Evolutionary conservation across 805 yeast genomes (phyloP).

Genomic region (Blastobotrys peoriensis): DNA sequence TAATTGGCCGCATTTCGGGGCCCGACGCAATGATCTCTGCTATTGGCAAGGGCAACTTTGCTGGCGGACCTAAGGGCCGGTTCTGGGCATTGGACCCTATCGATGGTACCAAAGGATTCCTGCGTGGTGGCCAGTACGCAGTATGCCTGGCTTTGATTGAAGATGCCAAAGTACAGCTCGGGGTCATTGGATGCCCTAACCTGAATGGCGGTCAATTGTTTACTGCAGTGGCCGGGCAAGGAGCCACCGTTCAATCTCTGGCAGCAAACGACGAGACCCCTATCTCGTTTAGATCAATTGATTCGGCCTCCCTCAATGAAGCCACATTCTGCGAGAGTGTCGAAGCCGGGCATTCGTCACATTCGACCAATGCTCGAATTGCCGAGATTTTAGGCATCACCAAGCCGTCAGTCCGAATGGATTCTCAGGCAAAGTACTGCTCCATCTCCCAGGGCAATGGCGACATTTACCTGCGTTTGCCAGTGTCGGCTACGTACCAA

Average conservation of each 20-base stretch:
- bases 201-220: constrained; percentile 71
- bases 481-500: constrained; percentile 65
- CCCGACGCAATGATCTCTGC: constrained; percentile 50
- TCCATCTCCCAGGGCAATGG: constrained; percentile 86
- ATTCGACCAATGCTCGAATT: constrained; percentile 72
- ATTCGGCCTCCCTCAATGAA: constrained; percentile 35
- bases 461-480: constrained; percentile 84
- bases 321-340: constrained; percentile 86
- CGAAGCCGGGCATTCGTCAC: constrained; percentile 92
- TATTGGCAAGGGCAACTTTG: constrained; percentile 73
- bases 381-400: constrained; percentile 59
- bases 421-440: constrained; percentile 95
- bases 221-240: constrained; percentile 61
- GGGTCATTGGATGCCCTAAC: constrained; percentile 96
- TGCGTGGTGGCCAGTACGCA: constrained; percentile 95
- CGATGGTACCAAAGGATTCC: constrained; percentile 95
- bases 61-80: constrained; percentile 74
- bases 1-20: constrained; percentile 26
- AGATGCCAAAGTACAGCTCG: constrained; percentile 78
- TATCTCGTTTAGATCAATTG: constrained; percentile 49
- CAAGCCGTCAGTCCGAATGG: constrained; percentile 62
- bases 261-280: constrained; percentile 27
- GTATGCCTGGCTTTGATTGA: constrained; percentile 88
- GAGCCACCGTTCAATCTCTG: constrained; percentile 52
- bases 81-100: constrained; percentile 98